A percentile compares a stretch with the other conserved stretches of the same genome.
Conservation (phyloP, 2,329 filamentous ascomycete genomes). For the Aspergillus ibericus region DNA sequence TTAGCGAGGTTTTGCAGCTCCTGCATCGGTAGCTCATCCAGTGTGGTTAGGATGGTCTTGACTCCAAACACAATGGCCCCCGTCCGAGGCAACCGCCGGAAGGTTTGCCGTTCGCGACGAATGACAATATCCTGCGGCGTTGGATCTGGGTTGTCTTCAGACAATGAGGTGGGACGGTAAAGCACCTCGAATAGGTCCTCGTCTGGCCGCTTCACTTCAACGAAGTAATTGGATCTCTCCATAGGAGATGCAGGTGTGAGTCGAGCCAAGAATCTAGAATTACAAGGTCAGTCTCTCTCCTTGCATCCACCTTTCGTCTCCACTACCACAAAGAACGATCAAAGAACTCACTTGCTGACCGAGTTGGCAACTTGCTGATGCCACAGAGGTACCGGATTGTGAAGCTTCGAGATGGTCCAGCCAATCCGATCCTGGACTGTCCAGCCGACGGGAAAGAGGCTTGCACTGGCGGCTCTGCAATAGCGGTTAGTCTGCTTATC, state of each 20-base stretch:
- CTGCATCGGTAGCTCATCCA: conserved; percentile 42
- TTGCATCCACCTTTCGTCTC: neutral
- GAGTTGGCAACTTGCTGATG: conserved; percentile 46
- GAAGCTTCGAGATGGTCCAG: conserved; percentile 49
- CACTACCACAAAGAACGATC: neutral
- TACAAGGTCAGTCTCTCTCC: conserved; percentile 5
- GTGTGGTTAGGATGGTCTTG: conserved; percentile 46
- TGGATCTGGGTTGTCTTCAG: conserved; percentile 39
- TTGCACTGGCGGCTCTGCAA: conserved; percentile 51
- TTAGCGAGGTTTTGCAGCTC: conserved; percentile 45
- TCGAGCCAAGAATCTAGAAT: conserved; percentile 47
- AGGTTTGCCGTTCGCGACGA: conserved; percentile 53
- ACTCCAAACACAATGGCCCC: conserved; percentile 52
- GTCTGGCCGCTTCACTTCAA: conserved; percentile 47
- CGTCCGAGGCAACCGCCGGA: conserved; percentile 46
- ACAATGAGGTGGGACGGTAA: conserved; percentile 45
- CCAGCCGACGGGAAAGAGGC: conserved; percentile 56
- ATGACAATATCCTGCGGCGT: conserved; percentile 46
- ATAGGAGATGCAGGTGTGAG: conserved; percentile 46
- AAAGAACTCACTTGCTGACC: conserved; percentile 43
- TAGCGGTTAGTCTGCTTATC: conserved; percentile 1
- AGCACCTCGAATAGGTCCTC: conserved; percentile 44
- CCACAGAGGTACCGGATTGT: conserved; percentile 52
- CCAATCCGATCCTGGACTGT: conserved; percentile 51
- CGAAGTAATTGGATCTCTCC: conserved; percentile 52